A percentile compares a stretch with the other conserved stretches of the same genome.
phyloP scores from a whole-genome alignment of 2,329 filamentous ascomycete species.

The Diaporthe caulivora region DNA sequence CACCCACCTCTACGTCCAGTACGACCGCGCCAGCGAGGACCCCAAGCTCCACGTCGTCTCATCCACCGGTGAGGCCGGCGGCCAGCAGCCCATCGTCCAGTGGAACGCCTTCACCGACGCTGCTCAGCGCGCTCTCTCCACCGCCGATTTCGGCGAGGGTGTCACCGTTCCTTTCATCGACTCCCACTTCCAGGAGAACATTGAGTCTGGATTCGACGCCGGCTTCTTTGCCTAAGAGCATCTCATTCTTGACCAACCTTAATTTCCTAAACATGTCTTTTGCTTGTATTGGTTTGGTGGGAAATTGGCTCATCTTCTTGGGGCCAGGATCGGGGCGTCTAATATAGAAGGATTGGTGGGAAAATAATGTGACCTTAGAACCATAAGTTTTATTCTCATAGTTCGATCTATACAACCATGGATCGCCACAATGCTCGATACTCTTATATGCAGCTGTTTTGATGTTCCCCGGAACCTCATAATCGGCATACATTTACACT shows the following conservation, averaged over 20 bases:
- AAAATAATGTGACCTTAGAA: slow-evolving; percentile 11
- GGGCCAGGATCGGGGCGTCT: slow-evolving; percentile 1
- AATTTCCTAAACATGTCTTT: background rate
- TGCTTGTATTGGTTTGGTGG: slow-evolving; percentile 3
- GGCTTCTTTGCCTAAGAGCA: slow-evolving; percentile 19
- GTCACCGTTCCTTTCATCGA: slow-evolving; percentile 19
- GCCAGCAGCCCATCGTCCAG: slow-evolving; percentile 24
- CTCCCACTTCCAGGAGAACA: slow-evolving; percentile 1
- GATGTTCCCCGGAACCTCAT: background rate
- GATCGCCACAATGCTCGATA: background rate
- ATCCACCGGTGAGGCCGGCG: background rate
- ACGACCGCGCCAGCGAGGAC: slow-evolving; percentile 8
- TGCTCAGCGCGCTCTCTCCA: slow-evolving; percentile 1
- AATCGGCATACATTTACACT: background rate
- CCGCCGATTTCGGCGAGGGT: slow-evolving; percentile 12
- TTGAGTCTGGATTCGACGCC: slow-evolving; percentile 13
- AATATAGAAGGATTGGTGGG: background rate
- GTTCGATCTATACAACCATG: background rate
- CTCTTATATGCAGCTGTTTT: background rate
- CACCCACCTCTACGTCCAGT: slow-evolving; percentile 26
- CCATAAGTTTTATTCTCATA: background rate
- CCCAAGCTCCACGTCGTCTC: slow-evolving; percentile 14
- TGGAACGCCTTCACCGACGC: slow-evolving; percentile 17
- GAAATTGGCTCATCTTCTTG: background rate
- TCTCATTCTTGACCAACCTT: background rate